These are phyloP conservation scores for Bipolaris cookei DNA, from an alignment of 2,329 filamentous ascomycete species.

Conservation along the genomic window DNA sequence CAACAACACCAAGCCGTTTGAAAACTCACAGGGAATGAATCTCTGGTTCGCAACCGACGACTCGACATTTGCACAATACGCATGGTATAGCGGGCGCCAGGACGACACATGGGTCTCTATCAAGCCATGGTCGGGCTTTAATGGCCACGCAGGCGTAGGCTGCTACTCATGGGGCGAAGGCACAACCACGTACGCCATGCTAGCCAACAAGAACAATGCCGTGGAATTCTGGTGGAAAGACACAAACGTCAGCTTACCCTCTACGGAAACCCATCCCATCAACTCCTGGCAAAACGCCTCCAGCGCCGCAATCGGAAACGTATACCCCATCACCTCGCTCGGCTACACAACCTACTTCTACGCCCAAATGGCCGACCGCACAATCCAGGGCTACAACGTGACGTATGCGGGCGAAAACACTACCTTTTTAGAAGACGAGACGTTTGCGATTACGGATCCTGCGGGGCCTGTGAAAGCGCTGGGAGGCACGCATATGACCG, in stretches of 20 bases:
- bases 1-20: slow-evolving; percentile 32
- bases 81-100: slow-evolving; percentile 49
- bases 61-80: slow-evolving; percentile 51
- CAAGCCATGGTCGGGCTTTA: slow-evolving; percentile 48
- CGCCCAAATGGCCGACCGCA: slow-evolving; percentile 46
- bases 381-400: slow-evolving; percentile 51
- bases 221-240: slow-evolving; percentile 56
- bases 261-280: slow-evolving; percentile 47
- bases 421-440: slow-evolving; percentile 33
- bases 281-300: slow-evolving; percentile 48
- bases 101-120: slow-evolving; percentile 47
- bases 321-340: slow-evolving; percentile 50
- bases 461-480: slow-evolving; percentile 41
- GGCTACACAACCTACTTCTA: slow-evolving; percentile 55
- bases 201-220: slow-evolving; percentile 49
- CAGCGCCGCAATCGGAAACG: slow-evolving; percentile 39
- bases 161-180: slow-evolving; percentile 53
- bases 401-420: slow-evolving; percentile 51
- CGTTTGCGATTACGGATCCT: slow-evolving; percentile 43
- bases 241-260: slow-evolving; percentile 43
- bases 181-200: slow-evolving; percentile 52
- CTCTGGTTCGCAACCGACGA: slow-evolving; percentile 53
- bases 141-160: slow-evolving; percentile 54
- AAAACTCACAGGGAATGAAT: slow-evolving; percentile 50
- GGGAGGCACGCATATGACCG: slow-evolving; percentile 50